Conservation (phyloP, 257 asterid species). For the Anisodus acutangulus region DNA sequence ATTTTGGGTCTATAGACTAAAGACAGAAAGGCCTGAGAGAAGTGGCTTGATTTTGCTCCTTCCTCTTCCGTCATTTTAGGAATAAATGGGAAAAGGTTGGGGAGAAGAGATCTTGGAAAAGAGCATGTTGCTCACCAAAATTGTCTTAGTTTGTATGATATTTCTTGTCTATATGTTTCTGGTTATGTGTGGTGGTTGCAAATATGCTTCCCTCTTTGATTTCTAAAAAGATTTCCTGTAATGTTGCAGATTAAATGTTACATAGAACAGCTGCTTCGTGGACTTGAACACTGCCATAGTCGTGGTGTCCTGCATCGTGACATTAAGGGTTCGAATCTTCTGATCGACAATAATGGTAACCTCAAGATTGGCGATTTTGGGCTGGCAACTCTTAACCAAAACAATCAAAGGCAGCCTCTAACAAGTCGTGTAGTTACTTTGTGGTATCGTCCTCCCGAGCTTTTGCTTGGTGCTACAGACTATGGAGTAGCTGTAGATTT, state of each 20-base stretch:
- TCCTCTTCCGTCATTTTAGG: neutral
- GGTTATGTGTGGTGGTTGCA: neutral
- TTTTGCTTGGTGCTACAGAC: conserved; percentile 86
- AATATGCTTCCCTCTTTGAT: neutral
- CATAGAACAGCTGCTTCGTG: conserved; percentile 81
- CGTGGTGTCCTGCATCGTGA: conserved; percentile 93
- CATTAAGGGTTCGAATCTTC: conserved; percentile 88
- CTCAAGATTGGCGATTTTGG: conserved; percentile 96
- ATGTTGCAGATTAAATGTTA: conserved; percentile 80
- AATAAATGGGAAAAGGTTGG: neutral
- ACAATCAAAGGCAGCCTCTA: conserved; percentile 70
- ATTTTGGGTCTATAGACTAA: neutral
- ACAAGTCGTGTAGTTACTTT: conserved; percentile 96
- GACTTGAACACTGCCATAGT: conserved; percentile 91
- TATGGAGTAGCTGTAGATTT: conserved; percentile 88
- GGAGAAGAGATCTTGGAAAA: neutral
- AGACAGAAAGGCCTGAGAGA: conserved; percentile 18
- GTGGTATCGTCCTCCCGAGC: conserved; percentile 99
- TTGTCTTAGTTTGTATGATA: conserved; percentile 24
- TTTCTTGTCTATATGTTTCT: neutral
- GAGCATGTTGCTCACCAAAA: neutral
- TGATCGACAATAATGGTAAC: conserved; percentile 75
- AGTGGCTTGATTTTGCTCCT: conserved; percentile 8
- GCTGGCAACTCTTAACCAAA: conserved; percentile 74
- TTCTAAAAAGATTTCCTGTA: neutral